Conservation (phyloP, 345 rosid species). For the Citrus trifoliata region DNA sequence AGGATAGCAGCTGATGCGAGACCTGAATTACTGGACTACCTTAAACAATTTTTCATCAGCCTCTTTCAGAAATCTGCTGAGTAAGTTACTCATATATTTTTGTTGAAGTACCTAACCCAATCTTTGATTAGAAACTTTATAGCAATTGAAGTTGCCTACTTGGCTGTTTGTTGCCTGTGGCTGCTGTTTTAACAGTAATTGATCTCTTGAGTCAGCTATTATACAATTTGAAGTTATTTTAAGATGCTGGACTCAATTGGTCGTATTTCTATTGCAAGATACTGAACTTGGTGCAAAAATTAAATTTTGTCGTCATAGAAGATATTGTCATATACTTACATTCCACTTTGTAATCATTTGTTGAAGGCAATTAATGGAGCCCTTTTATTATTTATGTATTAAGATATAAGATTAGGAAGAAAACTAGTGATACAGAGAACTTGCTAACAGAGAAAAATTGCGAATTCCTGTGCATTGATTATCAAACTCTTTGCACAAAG, state of each 20-base stretch:
- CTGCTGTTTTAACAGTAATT: background rate
- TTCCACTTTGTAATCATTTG: background rate
- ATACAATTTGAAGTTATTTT: background rate
- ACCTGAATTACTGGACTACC: conserved; percentile 47
- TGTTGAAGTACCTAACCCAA: background rate
- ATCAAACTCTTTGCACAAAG: background rate
- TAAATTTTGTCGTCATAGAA: background rate
- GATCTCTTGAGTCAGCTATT: background rate
- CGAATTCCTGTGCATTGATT: background rate
- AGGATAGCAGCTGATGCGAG: conserved; percentile 78
- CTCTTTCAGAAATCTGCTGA: conserved; percentile 65
- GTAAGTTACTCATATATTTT: conserved; percentile 41
- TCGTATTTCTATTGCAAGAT: background rate
- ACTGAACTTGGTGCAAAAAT: background rate
- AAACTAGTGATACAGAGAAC: background rate
- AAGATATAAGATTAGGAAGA: background rate
- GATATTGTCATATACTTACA: background rate
- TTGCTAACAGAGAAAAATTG: background rate
- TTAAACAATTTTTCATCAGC: conserved; percentile 55
- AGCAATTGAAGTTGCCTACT: background rate
- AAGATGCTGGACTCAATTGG: background rate
- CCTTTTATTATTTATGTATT: background rate
- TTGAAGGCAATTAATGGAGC: background rate
- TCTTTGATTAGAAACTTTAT: conserved; percentile 1
- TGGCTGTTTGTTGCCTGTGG: background rate